Percentiles rank a stretch among this genome's conserved stretches.
These are phyloP conservation scores for Saccharomyces pastorianus DNA, from an alignment of 1,139 yeast genomes.

Conservation along the genomic window DNA sequence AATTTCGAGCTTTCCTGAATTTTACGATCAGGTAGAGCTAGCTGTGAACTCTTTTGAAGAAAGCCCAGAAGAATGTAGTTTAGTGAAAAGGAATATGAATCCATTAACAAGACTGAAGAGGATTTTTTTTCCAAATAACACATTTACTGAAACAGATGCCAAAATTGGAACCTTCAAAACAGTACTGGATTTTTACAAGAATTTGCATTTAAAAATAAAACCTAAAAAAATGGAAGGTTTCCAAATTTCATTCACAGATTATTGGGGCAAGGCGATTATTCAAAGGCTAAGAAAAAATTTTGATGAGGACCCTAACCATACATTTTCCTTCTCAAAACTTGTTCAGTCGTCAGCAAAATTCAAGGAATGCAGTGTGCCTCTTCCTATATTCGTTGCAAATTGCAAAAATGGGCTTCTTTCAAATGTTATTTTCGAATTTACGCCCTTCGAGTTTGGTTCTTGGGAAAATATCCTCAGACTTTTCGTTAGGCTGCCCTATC, in stretches of 20 bases:
- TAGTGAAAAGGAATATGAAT: constrained; percentile 21
- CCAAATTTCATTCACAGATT: constrained; percentile 53
- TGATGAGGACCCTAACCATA: constrained; percentile 6
- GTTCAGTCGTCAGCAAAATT: constrained; percentile 28
- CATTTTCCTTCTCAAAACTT: constrained; percentile 28
- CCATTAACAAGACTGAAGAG: constrained; percentile 11
- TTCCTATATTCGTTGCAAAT: constrained; percentile 38
- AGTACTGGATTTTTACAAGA: constrained; percentile 40
- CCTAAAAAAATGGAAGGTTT: constrained; percentile 47
- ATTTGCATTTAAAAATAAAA: constrained; percentile 46
- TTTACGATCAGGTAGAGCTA: background rate
- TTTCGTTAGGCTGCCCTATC: constrained; percentile 44
- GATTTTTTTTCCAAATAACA: constrained; percentile 10
- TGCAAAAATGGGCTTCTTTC: constrained; percentile 28
- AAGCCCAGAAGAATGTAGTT: constrained; percentile 10
- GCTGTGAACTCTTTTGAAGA: background rate
- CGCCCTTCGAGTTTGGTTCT: constrained; percentile 64
- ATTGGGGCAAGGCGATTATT: constrained; percentile 59
- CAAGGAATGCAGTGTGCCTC: constrained; percentile 34
- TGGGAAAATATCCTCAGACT: constrained; percentile 49
- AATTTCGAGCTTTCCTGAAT: constrained; percentile 1
- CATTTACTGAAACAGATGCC: background rate
- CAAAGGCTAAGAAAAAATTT: constrained; percentile 34
- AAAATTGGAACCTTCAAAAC: constrained; percentile 27
- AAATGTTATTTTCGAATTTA: constrained; percentile 43